Evolutionary conservation across 345 rosid species (phyloP), one percentile per base, ranked within the genome.

Genomic region (Heritiera fomes): DNA sequence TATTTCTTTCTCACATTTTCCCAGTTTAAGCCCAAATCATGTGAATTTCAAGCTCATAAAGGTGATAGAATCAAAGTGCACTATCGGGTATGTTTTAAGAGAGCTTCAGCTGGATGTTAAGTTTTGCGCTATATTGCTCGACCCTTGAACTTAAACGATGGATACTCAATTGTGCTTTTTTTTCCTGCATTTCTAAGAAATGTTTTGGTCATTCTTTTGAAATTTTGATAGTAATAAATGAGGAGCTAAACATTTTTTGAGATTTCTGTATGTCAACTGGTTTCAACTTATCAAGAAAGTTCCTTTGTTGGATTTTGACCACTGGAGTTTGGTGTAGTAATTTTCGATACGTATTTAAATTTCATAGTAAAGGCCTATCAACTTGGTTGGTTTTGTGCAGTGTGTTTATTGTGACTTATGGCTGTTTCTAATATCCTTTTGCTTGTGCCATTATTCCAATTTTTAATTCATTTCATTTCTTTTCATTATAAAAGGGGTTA

Each of bases 41-140:
- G 98, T 79, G 96, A 93, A 56, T 20, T 87, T 80, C 92, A 90
- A 85, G 98, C 99, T 60, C 97, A 93, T 82, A 95, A 91, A 87
- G 99, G 99, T 52, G 98, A 93, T 60, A 90, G 59, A 77, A 75
- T 95, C 87, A 90, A 91, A 86, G 96, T 95, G 30, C 98, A 93
- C 53, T 95, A 92, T 77, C 87, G 94, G 85, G 99, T 95, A 82
- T 81, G 92, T 84, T 5, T n/a, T 23, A 34, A 65, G 75, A 18
- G 38, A 43, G 71, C 81, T 74, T 81, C 47, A 14, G 14, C 43
- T 58, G 50, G 30, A 32, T 64, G 49, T 65, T 75, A 15, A 40
- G 1, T 70, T 58, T 47, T 12, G n/a, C 11, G 10, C 50, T 47
- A 20, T 8, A 46, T 70, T 17, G 55, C 34, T 18, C 47, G 55